These are phyloP conservation scores for Pestalotiopsis sp. DNA, from an alignment of 2,329 filamentous ascomycete genomes.

Conservation along the genomic window DNA sequence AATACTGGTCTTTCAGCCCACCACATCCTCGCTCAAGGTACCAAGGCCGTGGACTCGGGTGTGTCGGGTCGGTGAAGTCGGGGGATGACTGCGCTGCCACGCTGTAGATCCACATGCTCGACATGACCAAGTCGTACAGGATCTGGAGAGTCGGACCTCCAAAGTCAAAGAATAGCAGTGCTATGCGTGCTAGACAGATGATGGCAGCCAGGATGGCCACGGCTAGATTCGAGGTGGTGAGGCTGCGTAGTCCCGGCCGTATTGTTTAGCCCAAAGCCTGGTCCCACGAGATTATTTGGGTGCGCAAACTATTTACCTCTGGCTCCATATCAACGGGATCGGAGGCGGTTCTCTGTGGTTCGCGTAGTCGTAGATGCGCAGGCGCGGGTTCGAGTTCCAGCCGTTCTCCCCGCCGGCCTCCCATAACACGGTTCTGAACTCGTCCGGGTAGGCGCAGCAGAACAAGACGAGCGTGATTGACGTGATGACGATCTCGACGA, in stretches of 20 bases:
- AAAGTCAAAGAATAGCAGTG: slow-evolving; percentile 14
- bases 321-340: slow-evolving; percentile 21
- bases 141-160: slow-evolving; percentile 7
- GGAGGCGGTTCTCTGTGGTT: slow-evolving; percentile 22
- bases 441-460: slow-evolving; percentile 20
- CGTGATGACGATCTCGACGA: slow-evolving; percentile 5
- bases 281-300: not conserved
- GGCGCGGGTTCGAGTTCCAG: slow-evolving; percentile 25
- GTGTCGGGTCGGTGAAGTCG: slow-evolving; percentile 20
- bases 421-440: slow-evolving; percentile 19
- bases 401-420: slow-evolving; percentile 21
- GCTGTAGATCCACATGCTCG: slow-evolving; percentile 21
- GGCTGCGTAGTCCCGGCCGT: slow-evolving; percentile 2
- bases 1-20: slow-evolving; percentile 9
- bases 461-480: not conserved
- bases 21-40: slow-evolving; percentile 19
- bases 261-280: not conserved
- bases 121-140: slow-evolving; percentile 17
- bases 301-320: slow-evolving; percentile 11
- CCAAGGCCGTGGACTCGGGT: slow-evolving; percentile 19
- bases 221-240: slow-evolving; percentile 21
- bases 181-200: slow-evolving; percentile 13
- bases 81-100: slow-evolving; percentile 19
- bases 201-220: slow-evolving; percentile 17
- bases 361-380: slow-evolving; percentile 25